Evolutionary conservation across 108 stramenopile species (phyloP).

Genomic region (Cyclotella sp.): DNA sequence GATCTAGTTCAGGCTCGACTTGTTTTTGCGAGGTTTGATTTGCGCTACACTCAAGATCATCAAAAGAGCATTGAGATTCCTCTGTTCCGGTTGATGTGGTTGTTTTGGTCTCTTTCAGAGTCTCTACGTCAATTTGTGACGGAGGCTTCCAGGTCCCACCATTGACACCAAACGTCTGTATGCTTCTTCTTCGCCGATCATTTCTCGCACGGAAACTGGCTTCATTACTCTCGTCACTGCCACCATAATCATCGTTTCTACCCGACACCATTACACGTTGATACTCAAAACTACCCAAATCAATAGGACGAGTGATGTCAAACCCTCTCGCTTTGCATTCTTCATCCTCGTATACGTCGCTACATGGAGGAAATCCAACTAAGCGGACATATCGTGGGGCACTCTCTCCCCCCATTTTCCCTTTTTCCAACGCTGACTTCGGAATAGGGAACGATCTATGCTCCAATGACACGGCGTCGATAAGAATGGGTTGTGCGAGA

Average conservation of each 20-base stretch:
- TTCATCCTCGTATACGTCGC: slow-evolving; percentile 26
- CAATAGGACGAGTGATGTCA: slow-evolving; percentile 58
- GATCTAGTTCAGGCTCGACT: slow-evolving; percentile 17
- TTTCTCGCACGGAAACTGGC: slow-evolving; percentile 25
- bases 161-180: slow-evolving; percentile 46
- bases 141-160: slow-evolving; percentile 30
- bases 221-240: slow-evolving; percentile 5
- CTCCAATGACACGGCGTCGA: slow-evolving; percentile 72
- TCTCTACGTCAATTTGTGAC: not conserved
- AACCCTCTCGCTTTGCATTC: slow-evolving; percentile 59
- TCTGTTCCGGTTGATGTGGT: not conserved
- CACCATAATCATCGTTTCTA: slow-evolving; percentile 28
- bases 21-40: not conserved
- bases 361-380: slow-evolving; percentile 74
- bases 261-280: slow-evolving; percentile 43
- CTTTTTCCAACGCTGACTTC: slow-evolving; percentile 10
- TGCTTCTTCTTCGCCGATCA: slow-evolving; percentile 22
- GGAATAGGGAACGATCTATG: slow-evolving; percentile 56
- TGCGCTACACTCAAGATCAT: slow-evolving; percentile 6
- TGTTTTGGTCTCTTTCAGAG: not conserved
- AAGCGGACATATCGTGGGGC: slow-evolving; percentile 69
- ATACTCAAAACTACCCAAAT: slow-evolving; percentile 60
- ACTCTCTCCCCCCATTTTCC: slow-evolving; percentile 37
- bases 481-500: slow-evolving; percentile 54
- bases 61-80: slow-evolving; percentile 7